Evolutionary conservation across 805 yeast genomes (phyloP).

Genomic region (Myxozyma neotropica): DNA sequence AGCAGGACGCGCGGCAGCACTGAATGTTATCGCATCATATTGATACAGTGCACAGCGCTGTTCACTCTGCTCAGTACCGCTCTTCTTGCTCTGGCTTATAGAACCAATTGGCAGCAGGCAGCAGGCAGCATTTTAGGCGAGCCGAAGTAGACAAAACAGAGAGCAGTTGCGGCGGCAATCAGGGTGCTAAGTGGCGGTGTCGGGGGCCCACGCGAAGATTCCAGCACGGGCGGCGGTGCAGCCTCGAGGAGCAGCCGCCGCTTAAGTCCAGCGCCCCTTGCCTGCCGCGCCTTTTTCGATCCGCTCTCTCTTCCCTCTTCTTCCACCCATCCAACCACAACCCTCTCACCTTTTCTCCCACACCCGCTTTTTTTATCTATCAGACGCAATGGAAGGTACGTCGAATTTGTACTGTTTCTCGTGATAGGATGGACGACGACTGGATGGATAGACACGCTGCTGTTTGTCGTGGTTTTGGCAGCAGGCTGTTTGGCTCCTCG

Average conservation of each 20-base stretch:
- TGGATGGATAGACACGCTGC: neutral
- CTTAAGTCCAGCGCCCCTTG: conserved; percentile 5
- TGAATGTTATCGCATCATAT: too few relatives aligned
- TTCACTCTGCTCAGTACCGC: too few relatives aligned
- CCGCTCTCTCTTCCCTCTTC: conserved; percentile 18
- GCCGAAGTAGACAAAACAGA: too few relatives aligned
- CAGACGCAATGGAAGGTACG: conserved; percentile 31
- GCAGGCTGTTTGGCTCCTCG: too few relatives aligned
- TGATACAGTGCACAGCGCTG: too few relatives aligned
- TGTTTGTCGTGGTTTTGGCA: too few relatives aligned
- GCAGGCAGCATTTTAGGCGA: too few relatives aligned
- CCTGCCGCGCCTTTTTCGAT: conserved; percentile 8
- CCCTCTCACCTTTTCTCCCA: neutral
- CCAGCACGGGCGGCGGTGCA: conserved; percentile 18
- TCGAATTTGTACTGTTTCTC: neutral
- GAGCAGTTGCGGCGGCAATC: too few relatives aligned
- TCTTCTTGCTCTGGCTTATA: too few relatives aligned
- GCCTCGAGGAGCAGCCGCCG: neutral
- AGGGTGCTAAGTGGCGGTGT: too few relatives aligned
- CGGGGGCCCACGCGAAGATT: conserved; percentile 6
- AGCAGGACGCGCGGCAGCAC: too few relatives aligned
- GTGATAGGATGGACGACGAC: conserved; percentile 3
- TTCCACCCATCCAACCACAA: conserved; percentile 4
- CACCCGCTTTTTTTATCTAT: neutral
- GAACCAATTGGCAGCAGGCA: too few relatives aligned